These are phyloP conservation scores for Moesziomyces antarcticus DNA, from an alignment of 1,284 basidiomycete genomes.

Conservation along the genomic window DNA sequence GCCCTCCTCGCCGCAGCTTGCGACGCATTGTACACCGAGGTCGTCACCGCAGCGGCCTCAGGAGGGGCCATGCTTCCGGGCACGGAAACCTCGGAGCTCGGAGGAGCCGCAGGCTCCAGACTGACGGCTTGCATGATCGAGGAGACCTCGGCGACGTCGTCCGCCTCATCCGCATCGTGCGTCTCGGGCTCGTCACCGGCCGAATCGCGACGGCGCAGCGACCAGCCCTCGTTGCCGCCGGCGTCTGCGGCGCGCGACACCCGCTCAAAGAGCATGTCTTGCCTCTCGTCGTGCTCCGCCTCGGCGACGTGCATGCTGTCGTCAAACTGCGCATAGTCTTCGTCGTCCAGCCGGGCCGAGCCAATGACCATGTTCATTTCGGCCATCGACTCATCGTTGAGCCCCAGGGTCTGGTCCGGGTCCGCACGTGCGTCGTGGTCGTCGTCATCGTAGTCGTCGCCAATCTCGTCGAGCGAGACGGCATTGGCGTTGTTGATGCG, in stretches of 20 bases:
- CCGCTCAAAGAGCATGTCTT: constrained; percentile 16
- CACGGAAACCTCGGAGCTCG: not conserved
- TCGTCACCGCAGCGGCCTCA: constrained; percentile 9
- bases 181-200: constrained; percentile 18
- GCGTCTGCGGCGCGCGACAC: not conserved
- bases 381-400: constrained; percentile 62
- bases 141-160: constrained; percentile 44
- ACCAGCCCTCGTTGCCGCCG: constrained; percentile 11
- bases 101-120: constrained; percentile 4
- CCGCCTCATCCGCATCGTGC: constrained; percentile 20
- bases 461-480: constrained; percentile 56
- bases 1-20: constrained; percentile 1
- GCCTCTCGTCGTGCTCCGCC: constrained; percentile 8
- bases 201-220: constrained; percentile 22
- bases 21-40: constrained; percentile 2
- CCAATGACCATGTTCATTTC: constrained; percentile 62
- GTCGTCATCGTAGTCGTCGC: constrained; percentile 49
- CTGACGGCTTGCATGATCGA: constrained; percentile 40
- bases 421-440: constrained; percentile 17
- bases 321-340: constrained; percentile 27
- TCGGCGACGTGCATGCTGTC: constrained; percentile 27
- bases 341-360: constrained; percentile 44
- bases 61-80: constrained; percentile 12
- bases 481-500: constrained; percentile 45
- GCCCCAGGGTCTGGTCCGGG: constrained; percentile 38